Percentiles rank a stretch among this genome's conserved stretches.
Conservation (phyloP, 2,329 filamentous ascomycete genomes). For the Microsporum canis region DNA sequence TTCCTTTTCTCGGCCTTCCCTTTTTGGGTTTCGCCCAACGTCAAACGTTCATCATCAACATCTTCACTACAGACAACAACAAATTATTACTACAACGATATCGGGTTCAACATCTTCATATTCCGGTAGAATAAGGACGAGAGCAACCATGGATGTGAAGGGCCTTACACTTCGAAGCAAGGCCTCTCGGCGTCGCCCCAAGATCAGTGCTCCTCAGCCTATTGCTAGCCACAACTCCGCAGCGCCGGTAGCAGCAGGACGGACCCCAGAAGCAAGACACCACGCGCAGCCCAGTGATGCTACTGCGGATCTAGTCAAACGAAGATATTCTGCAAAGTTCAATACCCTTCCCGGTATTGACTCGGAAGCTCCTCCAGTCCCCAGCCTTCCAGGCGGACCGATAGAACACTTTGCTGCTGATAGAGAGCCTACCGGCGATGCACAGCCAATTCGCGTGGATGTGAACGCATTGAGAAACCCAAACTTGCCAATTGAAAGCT, state of each 20-base stretch:
- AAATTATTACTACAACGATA: neutral
- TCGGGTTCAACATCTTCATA: neutral
- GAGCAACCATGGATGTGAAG: constrained; percentile 38
- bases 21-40: constrained; percentile 1
- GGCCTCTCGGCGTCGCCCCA: constrained; percentile 37
- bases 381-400: constrained; percentile 49
- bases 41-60: neutral
- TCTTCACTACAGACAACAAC: neutral
- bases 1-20: neutral
- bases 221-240: constrained; percentile 32
- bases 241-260: constrained; percentile 13
- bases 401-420: constrained; percentile 46
- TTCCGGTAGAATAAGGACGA: neutral
- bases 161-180: constrained; percentile 55
- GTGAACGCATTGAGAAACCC: constrained; percentile 68
- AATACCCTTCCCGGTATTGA: constrained; percentile 62
- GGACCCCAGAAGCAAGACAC: constrained; percentile 22
- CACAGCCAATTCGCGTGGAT: constrained; percentile 58
- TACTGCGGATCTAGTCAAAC: constrained; percentile 77
- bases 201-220: constrained; percentile 50
- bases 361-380: constrained; percentile 58
- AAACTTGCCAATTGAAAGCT: constrained; percentile 67
- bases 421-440: constrained; percentile 32
- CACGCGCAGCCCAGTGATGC: constrained; percentile 35
- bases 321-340: constrained; percentile 87